Evolutionary conservation across 768 basidiomycete species (phyloP).

Genomic region (Goffeauzyma gilvescens): DNA sequence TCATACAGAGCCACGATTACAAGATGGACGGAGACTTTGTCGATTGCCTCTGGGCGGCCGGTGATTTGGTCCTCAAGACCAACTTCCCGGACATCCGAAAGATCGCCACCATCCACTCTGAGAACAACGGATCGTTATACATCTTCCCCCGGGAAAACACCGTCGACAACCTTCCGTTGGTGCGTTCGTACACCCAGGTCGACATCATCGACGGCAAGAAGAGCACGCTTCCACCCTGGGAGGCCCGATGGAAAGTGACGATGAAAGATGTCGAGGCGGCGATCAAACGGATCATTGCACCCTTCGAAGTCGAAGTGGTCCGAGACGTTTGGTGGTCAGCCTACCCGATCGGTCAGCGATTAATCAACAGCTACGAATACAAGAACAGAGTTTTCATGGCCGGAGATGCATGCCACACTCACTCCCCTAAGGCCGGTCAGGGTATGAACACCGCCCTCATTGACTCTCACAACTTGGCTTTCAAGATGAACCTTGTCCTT

Average conservation of each 20-base stretch:
- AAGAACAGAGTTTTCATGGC: slow-evolving; percentile 15
- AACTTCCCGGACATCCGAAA: slow-evolving; percentile 15
- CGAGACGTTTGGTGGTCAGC: slow-evolving; percentile 17
- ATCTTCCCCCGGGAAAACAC: slow-evolving; percentile 15
- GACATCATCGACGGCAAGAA: slow-evolving; percentile 12
- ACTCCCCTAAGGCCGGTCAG: slow-evolving; percentile 14
- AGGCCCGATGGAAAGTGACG: slow-evolving; percentile 12
- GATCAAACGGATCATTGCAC: slow-evolving; percentile 13
- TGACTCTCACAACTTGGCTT: slow-evolving; percentile 13
- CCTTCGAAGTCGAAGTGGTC: slow-evolving; percentile 15
- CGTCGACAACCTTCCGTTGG: slow-evolving; percentile 11
- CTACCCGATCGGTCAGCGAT: slow-evolving; percentile 18
- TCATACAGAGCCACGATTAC: slow-evolving; percentile 5
- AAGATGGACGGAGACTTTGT: slow-evolving; percentile 9
- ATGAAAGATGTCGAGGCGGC: slow-evolving; percentile 11
- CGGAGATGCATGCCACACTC: slow-evolving; percentile 11
- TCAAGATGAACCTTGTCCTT: slow-evolving; percentile 17
- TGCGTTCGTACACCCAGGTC: slow-evolving; percentile 13
- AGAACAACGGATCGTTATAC: slow-evolving; percentile 8
- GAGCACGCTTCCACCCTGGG: slow-evolving; percentile 7
- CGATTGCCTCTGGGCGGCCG: slow-evolving; percentile 11
- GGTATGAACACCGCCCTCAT: slow-evolving; percentile 17
- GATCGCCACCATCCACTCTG: slow-evolving; percentile 12
- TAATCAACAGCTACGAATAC: slow-evolving; percentile 13
- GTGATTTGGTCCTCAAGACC: slow-evolving; percentile 13